phyloP scores from a whole-genome alignment of 2,329 filamentous ascomycete species.

The Taxawa tesnikishii region DNA sequence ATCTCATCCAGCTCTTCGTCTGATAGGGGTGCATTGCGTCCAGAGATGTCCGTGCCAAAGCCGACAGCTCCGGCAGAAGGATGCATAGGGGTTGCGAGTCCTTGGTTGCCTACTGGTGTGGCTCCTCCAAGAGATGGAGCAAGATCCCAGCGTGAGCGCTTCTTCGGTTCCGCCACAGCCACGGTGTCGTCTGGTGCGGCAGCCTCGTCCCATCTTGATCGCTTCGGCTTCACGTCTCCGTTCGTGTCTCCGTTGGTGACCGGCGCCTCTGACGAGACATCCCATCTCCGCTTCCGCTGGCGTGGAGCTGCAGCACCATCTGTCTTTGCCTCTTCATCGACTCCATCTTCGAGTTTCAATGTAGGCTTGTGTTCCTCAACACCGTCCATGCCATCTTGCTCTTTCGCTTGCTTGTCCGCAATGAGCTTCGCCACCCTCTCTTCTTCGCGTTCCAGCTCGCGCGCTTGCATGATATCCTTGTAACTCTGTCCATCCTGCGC shows the following conservation, averaged over 20 bases:
- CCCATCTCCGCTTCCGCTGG: slow-evolving; percentile 94
- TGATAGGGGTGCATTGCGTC: slow-evolving; percentile 68
- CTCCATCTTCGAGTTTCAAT: slow-evolving; percentile 61
- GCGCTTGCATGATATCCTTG: slow-evolving; percentile 77
- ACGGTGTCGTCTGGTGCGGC: slow-evolving; percentile 44
- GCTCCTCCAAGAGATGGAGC: slow-evolving; percentile 56
- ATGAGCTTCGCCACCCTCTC: slow-evolving; percentile 73
- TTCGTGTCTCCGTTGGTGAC: slow-evolving; percentile 18
- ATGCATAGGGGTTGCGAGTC: slow-evolving; percentile 68
- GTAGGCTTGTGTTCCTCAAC: slow-evolving; percentile 58
- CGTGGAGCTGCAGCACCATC: slow-evolving; percentile 46
- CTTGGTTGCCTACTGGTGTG: slow-evolving; percentile 53
- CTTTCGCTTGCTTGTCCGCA: slow-evolving; percentile 63
- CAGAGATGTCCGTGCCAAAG: slow-evolving; percentile 72
- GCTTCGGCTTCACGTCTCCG: slow-evolving; percentile 41
- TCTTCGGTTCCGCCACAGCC: slow-evolving; percentile 51
- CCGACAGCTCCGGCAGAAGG: slow-evolving; percentile 33
- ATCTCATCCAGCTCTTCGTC: slow-evolving; percentile 91
- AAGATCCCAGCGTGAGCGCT: slow-evolving; percentile 84
- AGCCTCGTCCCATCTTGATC: slow-evolving; percentile 80
- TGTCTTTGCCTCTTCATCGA: slow-evolving; percentile 56
- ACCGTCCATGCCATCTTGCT: slow-evolving; percentile 52
- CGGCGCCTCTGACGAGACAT: slow-evolving; percentile 52
- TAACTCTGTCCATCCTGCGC: slow-evolving; percentile 65
- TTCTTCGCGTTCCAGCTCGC: slow-evolving; percentile 88